Conservation (phyloP, 202 grass and related monocot species). For the Carex arenaria region DNA sequence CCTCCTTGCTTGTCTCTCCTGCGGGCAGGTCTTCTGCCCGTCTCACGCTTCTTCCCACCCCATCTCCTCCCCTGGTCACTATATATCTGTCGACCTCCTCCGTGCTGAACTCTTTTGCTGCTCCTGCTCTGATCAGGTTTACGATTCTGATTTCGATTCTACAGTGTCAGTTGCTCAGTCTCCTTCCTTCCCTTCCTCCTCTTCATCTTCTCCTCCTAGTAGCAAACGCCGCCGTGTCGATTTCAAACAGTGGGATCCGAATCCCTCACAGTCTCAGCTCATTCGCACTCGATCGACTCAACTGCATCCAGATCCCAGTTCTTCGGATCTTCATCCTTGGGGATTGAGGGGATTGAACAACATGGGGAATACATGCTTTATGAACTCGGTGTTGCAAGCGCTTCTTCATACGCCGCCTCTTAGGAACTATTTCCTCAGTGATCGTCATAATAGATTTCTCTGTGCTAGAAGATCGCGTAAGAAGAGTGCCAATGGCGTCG, state of each 20-base stretch:
- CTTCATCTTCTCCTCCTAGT: neutral
- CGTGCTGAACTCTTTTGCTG: conserved; percentile 88
- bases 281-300: conserved; percentile 25
- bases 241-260: conserved; percentile 68
- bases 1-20: conserved; percentile 80
- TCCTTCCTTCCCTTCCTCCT: conserved; percentile 26
- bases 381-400: conserved; percentile 96
- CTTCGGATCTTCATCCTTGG: conserved; percentile 29
- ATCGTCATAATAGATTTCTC: conserved; percentile 78
- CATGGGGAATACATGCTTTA: conserved; percentile 92
- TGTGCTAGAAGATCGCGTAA: conserved; percentile 61
- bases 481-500: conserved; percentile 20
- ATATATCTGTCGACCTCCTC: conserved; percentile 86
- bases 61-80: conserved; percentile 42
- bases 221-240: conserved; percentile 53
- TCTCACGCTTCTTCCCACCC: conserved; percentile 50
- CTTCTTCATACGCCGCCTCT: conserved; percentile 86
- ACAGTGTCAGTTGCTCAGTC: conserved; percentile 62
- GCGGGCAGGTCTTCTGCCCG: conserved; percentile 64
- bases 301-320: conserved; percentile 28
- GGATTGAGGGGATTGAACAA: conserved; percentile 88
- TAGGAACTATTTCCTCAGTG: conserved; percentile 82
- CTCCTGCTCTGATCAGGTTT: conserved; percentile 80
- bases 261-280: conserved; percentile 59
- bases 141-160: conserved; percentile 84